Evolutionary conservation across 2,329 filamentous ascomycete genomes (phyloP).

Genomic region (Fusarium sp.): DNA sequence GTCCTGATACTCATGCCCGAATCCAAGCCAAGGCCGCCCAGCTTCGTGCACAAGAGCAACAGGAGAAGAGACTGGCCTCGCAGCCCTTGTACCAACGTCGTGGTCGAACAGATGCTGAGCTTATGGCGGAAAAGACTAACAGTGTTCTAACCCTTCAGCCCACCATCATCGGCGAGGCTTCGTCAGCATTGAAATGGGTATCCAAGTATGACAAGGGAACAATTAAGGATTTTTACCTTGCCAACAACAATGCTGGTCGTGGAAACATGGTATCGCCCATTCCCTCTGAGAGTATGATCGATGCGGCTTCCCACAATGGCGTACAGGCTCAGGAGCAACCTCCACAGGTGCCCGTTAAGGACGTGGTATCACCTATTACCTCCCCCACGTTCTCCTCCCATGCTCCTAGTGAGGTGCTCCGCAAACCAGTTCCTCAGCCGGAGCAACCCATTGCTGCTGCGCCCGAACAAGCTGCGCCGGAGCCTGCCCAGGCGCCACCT

Average conservation of each 20-base stretch:
- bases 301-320: slow-evolving; percentile 17
- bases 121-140: slow-evolving; percentile 78
- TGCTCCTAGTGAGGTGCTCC: slow-evolving; percentile 23
- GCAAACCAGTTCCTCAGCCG: slow-evolving; percentile 36
- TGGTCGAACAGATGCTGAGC: slow-evolving; percentile 66
- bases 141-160: slow-evolving; percentile 91
- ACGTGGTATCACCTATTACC: slow-evolving; percentile 35
- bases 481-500: slow-evolving; percentile 7
- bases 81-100: slow-evolving; percentile 57
- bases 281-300: slow-evolving; percentile 50
- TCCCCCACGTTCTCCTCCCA: slow-evolving; percentile 45
- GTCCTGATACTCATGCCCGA: slow-evolving; percentile 89
- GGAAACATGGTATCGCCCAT: slow-evolving; percentile 59
- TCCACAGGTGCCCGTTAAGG: slow-evolving; percentile 58
- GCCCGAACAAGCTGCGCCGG: slow-evolving; percentile 9
- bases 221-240: slow-evolving; percentile 86
- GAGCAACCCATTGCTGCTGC: slow-evolving; percentile 5
- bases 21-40: slow-evolving; percentile 92
- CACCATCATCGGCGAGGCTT: slow-evolving; percentile 85
- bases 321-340: slow-evolving; percentile 43
- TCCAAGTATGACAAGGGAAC: slow-evolving; percentile 92
- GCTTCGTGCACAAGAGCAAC: slow-evolving; percentile 77
- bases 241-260: slow-evolving; percentile 76
- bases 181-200: slow-evolving; percentile 96
- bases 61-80: slow-evolving; percentile 61